Conservation (phyloP, 2,329 filamentous ascomycete genomes). For the Hortaea sp. region DNA sequence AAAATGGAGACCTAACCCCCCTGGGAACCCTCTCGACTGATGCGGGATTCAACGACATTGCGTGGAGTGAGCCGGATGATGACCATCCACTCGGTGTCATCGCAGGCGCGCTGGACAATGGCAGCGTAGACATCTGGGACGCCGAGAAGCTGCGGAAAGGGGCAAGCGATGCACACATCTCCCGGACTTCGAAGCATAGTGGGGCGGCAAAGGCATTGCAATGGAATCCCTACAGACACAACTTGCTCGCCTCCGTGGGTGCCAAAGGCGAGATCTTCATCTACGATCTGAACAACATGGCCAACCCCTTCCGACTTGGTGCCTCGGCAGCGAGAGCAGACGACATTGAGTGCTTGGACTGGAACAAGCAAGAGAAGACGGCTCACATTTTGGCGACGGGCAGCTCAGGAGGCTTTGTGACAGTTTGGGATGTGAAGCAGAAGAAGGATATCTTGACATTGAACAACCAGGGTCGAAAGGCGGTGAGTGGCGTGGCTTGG, state of each 20-base stretch:
- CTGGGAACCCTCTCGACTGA: constrained; percentile 76
- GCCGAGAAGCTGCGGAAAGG: constrained; percentile 54
- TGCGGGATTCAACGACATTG: constrained; percentile 93
- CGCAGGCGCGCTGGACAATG: constrained; percentile 89
- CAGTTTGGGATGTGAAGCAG: constrained; percentile 95
- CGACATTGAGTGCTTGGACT: constrained; percentile 91
- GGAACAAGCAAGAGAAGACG: constrained; percentile 81
- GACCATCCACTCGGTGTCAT: constrained; percentile 79
- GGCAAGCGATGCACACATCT: constrained; percentile 64
- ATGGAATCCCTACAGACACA: constrained; percentile 87
- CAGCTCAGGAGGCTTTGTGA: constrained; percentile 86
- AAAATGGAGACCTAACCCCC: constrained; percentile 75
- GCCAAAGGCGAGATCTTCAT: constrained; percentile 94
- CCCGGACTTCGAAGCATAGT: constrained; percentile 78
- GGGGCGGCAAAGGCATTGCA: constrained; percentile 90
- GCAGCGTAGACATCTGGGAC: constrained; percentile 87
- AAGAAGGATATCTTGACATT: constrained; percentile 95
- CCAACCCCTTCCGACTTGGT: constrained; percentile 79
- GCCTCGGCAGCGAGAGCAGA: constrained; percentile 81
- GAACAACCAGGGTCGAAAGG: constrained; percentile 79
- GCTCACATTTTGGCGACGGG: constrained; percentile 93
- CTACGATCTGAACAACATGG: constrained; percentile 84
- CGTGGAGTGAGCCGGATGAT: constrained; percentile 76
- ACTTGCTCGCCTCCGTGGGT: constrained; percentile 85
- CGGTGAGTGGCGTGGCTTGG: constrained; percentile 93